Conservation (phyloP, 441 rosid genomes). For the Gossypium lobatum region DNA sequence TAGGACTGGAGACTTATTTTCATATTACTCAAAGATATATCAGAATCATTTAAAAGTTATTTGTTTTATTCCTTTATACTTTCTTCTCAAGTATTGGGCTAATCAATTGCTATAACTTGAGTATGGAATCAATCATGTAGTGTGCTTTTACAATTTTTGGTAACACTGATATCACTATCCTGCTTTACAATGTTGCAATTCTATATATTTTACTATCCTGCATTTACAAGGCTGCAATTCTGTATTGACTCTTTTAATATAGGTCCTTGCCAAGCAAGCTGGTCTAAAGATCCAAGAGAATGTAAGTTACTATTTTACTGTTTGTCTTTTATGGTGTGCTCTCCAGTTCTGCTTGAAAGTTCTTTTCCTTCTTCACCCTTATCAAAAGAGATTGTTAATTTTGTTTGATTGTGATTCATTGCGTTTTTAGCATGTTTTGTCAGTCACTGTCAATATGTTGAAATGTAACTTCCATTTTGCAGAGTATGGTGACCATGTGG, state of each 20-base stretch:
- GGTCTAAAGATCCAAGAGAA: constrained; percentile 75
- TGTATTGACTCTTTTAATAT: constrained; percentile 1
- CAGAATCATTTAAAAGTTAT: neutral
- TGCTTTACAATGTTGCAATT: neutral
- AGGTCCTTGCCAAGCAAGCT: constrained; percentile 94
- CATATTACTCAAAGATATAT: neutral
- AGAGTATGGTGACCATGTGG: neutral
- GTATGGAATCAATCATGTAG: neutral
- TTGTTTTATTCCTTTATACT: neutral
- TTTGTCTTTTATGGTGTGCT: neutral
- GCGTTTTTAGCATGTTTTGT: neutral
- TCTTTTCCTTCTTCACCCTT: neutral
- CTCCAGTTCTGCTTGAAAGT: neutral
- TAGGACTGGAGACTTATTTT: neutral
- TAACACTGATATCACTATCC: neutral
- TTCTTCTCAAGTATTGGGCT: neutral
- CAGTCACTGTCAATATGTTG: neutral
- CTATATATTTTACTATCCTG: neutral
- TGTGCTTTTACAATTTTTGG: neutral
- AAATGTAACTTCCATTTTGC: neutral
- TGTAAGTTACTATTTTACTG: constrained; percentile 34
- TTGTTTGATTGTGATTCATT: neutral
- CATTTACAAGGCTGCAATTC: constrained; percentile 6
- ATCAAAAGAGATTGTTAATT: neutral
- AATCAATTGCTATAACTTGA: neutral